These are phyloP conservation scores for Podaxis sp. DNA, from an alignment of 768 basidiomycete genomes.

Conservation along the genomic window DNA sequence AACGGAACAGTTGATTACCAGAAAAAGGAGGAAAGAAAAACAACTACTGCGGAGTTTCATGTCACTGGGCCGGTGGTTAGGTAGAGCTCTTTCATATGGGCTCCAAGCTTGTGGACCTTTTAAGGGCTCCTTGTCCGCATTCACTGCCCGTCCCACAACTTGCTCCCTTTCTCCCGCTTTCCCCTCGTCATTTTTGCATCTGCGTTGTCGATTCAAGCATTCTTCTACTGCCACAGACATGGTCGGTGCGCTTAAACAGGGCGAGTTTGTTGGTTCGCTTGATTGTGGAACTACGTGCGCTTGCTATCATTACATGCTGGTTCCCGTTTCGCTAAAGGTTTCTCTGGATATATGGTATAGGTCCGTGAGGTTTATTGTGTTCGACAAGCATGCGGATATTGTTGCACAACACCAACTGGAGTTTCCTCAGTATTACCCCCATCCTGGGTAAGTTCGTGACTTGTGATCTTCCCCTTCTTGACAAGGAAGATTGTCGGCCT, in stretches of 20 bases:
- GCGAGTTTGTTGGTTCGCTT: slow-evolving; percentile 87
- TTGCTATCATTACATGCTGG: background rate
- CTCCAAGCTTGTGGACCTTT: slow-evolving; percentile 16
- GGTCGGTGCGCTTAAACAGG: slow-evolving; percentile 43
- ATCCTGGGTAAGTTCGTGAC: slow-evolving; percentile 64
- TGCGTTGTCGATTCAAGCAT: slow-evolving; percentile 1
- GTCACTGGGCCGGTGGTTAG: slow-evolving; percentile 12
- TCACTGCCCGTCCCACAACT: background rate
- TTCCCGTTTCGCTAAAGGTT: too few relatives aligned
- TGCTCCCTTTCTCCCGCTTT: slow-evolving; percentile 12
- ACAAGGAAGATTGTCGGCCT: background rate
- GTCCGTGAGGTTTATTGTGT: slow-evolving; percentile 89
- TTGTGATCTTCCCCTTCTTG: background rate
- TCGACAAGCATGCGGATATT: slow-evolving; percentile 84
- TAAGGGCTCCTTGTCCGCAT: slow-evolving; percentile 13
- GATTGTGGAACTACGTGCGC: slow-evolving; percentile 95
- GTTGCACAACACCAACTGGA: slow-evolving; percentile 88
- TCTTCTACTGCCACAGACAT: slow-evolving; percentile 14
- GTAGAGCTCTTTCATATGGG: background rate
- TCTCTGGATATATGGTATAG: slow-evolving; percentile 33
- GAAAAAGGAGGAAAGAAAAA: background rate
- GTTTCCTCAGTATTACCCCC: slow-evolving; percentile 90
- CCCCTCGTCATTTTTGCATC: slow-evolving; percentile 15
- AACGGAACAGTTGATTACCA: background rate
- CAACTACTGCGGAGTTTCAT: slow-evolving; percentile 8